Evolutionary conservation across 2,329 filamentous ascomycete genomes (phyloP), one percentile per base, ranked within the genome.

Genomic region (Talaromyces amestolkiae): DNA sequence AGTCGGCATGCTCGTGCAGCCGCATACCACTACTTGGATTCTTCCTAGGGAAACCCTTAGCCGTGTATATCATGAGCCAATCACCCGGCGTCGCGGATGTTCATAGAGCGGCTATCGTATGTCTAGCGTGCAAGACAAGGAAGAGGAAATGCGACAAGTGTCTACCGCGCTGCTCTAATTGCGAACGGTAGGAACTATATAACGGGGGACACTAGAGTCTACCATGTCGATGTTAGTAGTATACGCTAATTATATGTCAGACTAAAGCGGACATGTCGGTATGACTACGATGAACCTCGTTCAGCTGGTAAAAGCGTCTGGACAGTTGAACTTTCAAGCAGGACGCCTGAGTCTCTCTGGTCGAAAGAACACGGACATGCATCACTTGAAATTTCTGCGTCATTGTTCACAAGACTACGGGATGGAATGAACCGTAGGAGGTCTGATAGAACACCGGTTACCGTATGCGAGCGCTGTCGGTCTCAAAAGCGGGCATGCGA

Each of bases 401-500:
- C 41, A 27, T 37, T 47, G 2, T 37, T 61, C 15, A 10, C 39
- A 6, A 13, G 37, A 47, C 39, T 33, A 17, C 35, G 13, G 35
- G 54, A 54, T 27, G 35, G 37, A 41, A 11, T 39, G 54, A n/a
- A 41, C 11, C n/a, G 33, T 6, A 41, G 6, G 4, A 31, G 37
- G n/a, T n/a, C 19, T n/a, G n/a, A 22, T 31, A 58, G 17, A 58
- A 19, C 56, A 19, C 35, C 35, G n/a, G 58, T 61, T 15, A 61
- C 58, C 3, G 58, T 61, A 49, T 61, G 58, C 33, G 58, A 61
- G 43, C 58, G 58, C 58, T 61, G 58, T 61, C 58, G 41, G 17
- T 19, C 41, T 47, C 58, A 61, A 15, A 61, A 61, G 43, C 58
- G 58, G 13, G 58, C 58, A 9, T 61, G 58, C 24, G 58, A 61